Percentiles rank a stretch among this genome's conserved stretches.
phyloP scores from a whole-genome alignment of 2,329 filamentous ascomycete genomes.

The Teratosphaeria zuluensis region DNA sequence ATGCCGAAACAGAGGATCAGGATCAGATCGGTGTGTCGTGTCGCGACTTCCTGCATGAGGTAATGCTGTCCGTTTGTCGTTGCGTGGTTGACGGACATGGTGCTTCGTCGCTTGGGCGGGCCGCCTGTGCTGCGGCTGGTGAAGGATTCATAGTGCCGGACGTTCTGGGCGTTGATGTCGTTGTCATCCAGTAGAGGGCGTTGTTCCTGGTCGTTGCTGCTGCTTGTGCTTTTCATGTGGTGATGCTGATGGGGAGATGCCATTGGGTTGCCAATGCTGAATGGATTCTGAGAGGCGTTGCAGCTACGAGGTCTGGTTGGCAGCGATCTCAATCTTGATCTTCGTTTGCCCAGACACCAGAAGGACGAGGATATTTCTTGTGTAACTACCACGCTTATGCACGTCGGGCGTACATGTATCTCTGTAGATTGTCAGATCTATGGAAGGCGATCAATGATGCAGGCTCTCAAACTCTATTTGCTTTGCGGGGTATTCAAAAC shows the following conservation, averaged over 20 bases:
- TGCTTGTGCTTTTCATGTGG: background rate
- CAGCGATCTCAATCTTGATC: too few relatives aligned
- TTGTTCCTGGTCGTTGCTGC: background rate
- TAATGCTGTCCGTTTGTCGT: constrained; percentile 1
- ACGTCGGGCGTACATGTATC: too few relatives aligned
- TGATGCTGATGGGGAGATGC: background rate
- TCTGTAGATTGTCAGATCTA: too few relatives aligned
- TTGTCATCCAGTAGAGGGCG: background rate
- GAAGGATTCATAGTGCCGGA: background rate
- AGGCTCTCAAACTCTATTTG: background rate
- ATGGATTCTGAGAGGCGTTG: too few relatives aligned
- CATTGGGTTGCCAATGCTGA: too few relatives aligned
- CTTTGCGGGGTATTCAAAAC: background rate
- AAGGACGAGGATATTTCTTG: too few relatives aligned
- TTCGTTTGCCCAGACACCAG: too few relatives aligned
- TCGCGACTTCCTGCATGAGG: constrained; percentile 5
- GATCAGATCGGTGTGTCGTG: constrained; percentile 51
- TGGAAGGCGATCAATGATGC: background rate
- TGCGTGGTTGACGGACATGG: background rate
- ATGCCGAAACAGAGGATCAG: constrained; percentile 63
- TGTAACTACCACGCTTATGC: too few relatives aligned
- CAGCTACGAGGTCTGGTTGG: too few relatives aligned
- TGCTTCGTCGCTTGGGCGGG: background rate
- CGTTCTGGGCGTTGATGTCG: background rate
- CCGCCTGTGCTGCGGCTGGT: background rate